Evolutionary conservation across 2,329 filamentous ascomycete genomes (phyloP).

Genomic region (Penicillium sp.): DNA sequence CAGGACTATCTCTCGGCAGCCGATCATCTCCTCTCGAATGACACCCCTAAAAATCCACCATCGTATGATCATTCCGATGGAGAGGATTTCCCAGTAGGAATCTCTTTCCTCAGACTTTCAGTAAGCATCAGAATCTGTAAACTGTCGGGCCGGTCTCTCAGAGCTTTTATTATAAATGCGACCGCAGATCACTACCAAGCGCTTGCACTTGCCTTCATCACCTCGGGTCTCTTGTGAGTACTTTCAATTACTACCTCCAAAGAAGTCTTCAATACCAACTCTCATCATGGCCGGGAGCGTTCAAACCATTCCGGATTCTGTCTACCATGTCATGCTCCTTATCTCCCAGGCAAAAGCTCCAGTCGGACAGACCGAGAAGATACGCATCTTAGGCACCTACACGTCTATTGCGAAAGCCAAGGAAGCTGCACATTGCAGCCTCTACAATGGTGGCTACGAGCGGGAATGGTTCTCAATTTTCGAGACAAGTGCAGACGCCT

Average conservation of each 20-base stretch:
- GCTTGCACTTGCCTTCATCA: not conserved
- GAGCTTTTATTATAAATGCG: not conserved
- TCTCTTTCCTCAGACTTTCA: not conserved
- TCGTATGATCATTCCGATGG: not conserved
- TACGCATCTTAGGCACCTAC: not conserved
- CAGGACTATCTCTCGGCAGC: not conserved
- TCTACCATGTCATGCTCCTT: not conserved
- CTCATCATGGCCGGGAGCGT: not conserved
- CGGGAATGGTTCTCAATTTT: not conserved
- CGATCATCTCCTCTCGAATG: not conserved
- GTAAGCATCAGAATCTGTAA: not conserved
- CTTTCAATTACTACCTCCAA: not conserved
- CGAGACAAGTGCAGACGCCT: not conserved
- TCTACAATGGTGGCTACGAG: not conserved
- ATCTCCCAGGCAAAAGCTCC: not conserved
- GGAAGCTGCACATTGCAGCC: not conserved
- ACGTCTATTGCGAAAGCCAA: not conserved
- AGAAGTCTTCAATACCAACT: not conserved
- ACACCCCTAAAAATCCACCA: not conserved
- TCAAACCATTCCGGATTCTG: not conserved
- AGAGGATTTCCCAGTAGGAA: not conserved
- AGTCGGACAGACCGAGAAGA: not conserved
- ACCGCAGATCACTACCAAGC: not conserved
- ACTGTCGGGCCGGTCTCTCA: not conserved
- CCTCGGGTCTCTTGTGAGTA: not conserved